These are phyloP conservation scores for Euphorbia lathyris DNA, from an alignment of 345 rosid genomes.

Conservation along the genomic window DNA sequence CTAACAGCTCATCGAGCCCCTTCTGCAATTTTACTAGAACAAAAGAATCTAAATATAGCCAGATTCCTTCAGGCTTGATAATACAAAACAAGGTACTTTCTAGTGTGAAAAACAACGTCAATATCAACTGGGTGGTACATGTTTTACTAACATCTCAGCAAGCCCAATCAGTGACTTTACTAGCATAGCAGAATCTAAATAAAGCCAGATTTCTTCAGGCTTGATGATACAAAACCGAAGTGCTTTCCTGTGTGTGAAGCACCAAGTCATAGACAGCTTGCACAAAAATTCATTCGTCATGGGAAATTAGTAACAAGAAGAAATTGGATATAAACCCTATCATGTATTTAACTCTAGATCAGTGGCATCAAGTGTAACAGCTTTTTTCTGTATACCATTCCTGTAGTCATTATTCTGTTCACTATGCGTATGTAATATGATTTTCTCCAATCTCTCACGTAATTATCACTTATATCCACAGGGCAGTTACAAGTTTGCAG, in stretches of 20 bases:
- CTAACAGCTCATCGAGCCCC: background rate
- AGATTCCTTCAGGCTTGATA: no score
- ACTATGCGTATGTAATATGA: background rate
- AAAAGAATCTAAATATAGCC: no score
- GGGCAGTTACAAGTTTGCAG: background rate
- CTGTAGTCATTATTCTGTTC: background rate
- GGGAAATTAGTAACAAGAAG: background rate
- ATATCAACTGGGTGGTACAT: background rate
- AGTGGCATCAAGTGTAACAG: background rate
- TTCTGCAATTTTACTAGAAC: no score
- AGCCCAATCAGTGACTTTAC: background rate
- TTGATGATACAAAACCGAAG: slow-evolving; percentile 3
- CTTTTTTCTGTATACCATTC: background rate
- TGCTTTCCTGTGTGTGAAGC: background rate
- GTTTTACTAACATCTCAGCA: background rate
- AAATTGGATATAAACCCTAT: background rate
- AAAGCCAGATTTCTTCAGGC: background rate
- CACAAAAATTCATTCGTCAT: background rate
- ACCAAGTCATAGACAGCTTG: slow-evolving; percentile 1
- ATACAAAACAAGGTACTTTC: no score
- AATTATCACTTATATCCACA: background rate
- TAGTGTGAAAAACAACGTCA: background rate
- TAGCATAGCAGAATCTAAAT: background rate
- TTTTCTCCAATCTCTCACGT: background rate
- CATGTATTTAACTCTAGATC: background rate